Conservation (phyloP, 140 eudicot genomes). For the Ambrosia hybrid region DNA sequence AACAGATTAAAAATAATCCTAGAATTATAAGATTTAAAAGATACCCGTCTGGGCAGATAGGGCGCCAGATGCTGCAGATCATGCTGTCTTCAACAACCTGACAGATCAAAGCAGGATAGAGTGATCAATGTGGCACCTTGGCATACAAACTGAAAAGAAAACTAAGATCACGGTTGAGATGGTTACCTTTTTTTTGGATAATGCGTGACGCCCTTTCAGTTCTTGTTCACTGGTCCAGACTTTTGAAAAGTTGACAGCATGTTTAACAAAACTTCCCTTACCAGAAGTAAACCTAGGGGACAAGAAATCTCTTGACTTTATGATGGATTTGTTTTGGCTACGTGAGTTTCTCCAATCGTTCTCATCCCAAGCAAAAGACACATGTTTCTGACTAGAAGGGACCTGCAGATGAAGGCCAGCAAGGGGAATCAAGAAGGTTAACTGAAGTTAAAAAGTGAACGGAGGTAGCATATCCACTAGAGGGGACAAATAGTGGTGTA, state of each 20-base stretch:
- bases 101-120: slow-evolving; percentile 5
- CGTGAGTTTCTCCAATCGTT: slow-evolving; percentile 47
- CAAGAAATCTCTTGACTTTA: slow-evolving; percentile 52
- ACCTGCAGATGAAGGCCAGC: slow-evolving; percentile 45
- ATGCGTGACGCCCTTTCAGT: slow-evolving; percentile 53
- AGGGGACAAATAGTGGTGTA: no score
- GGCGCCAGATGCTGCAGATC: slow-evolving; percentile 95
- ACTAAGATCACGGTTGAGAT: slow-evolving; percentile 2
- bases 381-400: slow-evolving; percentile 79
- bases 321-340: slow-evolving; percentile 44
- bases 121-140: slow-evolving; percentile 17
- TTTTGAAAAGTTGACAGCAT: slow-evolving; percentile 61
- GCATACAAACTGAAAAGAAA: slow-evolving; percentile 9
- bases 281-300: slow-evolving; percentile 61
- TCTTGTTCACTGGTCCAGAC: slow-evolving; percentile 93
- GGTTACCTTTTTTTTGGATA: slow-evolving; percentile 72
- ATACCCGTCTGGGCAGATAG: slow-evolving; percentile 93
- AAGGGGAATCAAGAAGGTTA: slow-evolving; percentile 2
- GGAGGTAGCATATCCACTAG: no score
- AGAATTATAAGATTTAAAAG: slow-evolving; percentile 15
- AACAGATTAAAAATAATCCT: neutral
- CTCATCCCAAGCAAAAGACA: slow-evolving; percentile 62
- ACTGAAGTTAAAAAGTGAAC: neutral
- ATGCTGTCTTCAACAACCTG: slow-evolving; percentile 58
- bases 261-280: slow-evolving; percentile 58